A percentile compares a stretch with the other conserved stretches of the same genome.
These are phyloP conservation scores for Termitomyces sp. DNA, from an alignment of 768 basidiomycete genomes.

Conservation along the genomic window DNA sequence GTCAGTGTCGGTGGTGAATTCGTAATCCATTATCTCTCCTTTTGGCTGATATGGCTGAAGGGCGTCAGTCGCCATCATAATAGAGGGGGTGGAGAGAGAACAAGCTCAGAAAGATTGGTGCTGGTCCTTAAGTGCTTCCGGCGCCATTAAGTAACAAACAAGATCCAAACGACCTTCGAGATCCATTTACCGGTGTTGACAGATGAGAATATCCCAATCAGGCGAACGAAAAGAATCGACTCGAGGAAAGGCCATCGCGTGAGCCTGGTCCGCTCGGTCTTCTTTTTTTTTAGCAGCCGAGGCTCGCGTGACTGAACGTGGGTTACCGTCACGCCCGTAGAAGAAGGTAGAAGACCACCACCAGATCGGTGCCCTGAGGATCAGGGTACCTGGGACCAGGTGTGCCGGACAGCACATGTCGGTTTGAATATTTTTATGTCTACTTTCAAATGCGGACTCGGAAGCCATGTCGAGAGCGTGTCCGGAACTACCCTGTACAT, in stretches of 20 bases:
- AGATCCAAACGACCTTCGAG: slow-evolving; percentile 36
- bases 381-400: slow-evolving; percentile 25
- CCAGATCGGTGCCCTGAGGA: slow-evolving; percentile 37
- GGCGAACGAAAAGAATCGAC: slow-evolving; percentile 18
- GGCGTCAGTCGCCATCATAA: slow-evolving; percentile 54
- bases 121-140: slow-evolving; percentile 51
- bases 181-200: slow-evolving; percentile 39
- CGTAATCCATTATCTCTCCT: slow-evolving; percentile 75
- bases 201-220: slow-evolving; percentile 35
- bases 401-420: slow-evolving; percentile 27
- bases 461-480: slow-evolving; percentile 26
- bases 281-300: slow-evolving; percentile 18
- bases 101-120: slow-evolving; percentile 43
- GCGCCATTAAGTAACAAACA: slow-evolving; percentile 58
- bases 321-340: slow-evolving; percentile 24
- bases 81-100: slow-evolving; percentile 42
- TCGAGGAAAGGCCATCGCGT: slow-evolving; percentile 15
- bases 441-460: slow-evolving; percentile 30
- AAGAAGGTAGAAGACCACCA: slow-evolving; percentile 20
- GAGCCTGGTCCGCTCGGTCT: slow-evolving; percentile 17
- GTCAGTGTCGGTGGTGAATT: slow-evolving; percentile 68
- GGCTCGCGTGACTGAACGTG: slow-evolving; percentile 26
- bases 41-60: slow-evolving; percentile 64
- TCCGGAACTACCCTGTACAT: slow-evolving; percentile 30
- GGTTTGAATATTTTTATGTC: slow-evolving; percentile 28